Base-by-base conservation (phyloP, 306 rosid species). In the Cucurbita argyrosperma region DNA sequence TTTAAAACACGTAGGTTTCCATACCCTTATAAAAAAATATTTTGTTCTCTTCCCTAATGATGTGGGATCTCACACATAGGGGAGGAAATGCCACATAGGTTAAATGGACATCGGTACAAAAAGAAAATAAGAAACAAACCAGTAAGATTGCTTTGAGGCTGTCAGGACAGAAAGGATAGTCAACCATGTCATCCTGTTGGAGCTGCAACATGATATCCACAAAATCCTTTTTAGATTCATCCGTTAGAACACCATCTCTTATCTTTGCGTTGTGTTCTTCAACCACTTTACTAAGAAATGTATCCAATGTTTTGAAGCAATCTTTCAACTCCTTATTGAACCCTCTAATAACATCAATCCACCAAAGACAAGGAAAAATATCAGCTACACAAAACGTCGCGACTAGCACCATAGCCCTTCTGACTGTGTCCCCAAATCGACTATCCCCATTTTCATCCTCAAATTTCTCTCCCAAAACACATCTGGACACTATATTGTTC, bases 331-430 rank as follows among this genome's bases (percentile, higher is more conserved):
- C 7, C 4, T 73, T 11, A 7, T 16, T 50, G 4, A 80, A 50
- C 19, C 83, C 83, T 40, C 42, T 69, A 45, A 80, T 40, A 19
- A 10, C 26, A 23, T 80, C 79, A 9, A 80, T 11, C 83, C 83
- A 80, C 42, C 57, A 55, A 68, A 80, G 69, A 51, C 5, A 18
- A 39, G 83, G 83, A 40, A 56, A 75, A 14, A 75, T 68, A 75
- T 80, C 79, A 21, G 50, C 83, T 13, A 80, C 54, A 5, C 79
- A 26, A 26, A 26, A 26, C 30, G 30, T 1, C 30, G 30, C 30
- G 3, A 26, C 0, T 26, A 26, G 30, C 30, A 26, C 30, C 30
- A 26, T 26, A 26, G 3, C 30, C 30, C 30, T 26, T 26, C 30
- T 26, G 30, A 2, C 30, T 26, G 30, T 26, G 30, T 26, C 30